These are phyloP conservation scores for Yamadazyma diddensiae DNA, from an alignment of 1,139 yeast species.

Conservation along the genomic window DNA sequence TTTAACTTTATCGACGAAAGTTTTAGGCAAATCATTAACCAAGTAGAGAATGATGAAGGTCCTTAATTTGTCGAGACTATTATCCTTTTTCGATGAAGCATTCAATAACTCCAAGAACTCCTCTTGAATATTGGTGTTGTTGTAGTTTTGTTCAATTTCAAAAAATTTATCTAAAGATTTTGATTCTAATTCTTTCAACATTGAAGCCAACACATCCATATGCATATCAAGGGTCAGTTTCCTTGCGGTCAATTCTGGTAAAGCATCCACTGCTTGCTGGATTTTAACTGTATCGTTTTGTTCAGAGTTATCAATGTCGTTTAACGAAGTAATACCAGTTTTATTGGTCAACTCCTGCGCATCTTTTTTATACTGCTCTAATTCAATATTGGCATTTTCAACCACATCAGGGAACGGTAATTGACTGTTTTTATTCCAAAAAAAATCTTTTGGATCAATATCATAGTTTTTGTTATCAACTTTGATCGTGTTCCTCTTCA, in stretches of 20 bases:
- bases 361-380: conserved; percentile 77
- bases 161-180: conserved; percentile 86
- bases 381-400: conserved; percentile 85
- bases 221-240: conserved; percentile 92
- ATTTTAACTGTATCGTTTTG: conserved; percentile 64
- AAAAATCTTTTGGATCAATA: conserved; percentile 87
- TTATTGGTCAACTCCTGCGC: conserved; percentile 81
- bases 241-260: conserved; percentile 88
- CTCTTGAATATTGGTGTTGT: conserved; percentile 57
- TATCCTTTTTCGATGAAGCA: conserved; percentile 49
- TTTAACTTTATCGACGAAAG: conserved; percentile 67
- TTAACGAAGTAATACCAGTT: conserved; percentile 69
- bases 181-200: conserved; percentile 78
- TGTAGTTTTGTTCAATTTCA: conserved; percentile 82
- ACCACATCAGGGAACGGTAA: conserved; percentile 98
- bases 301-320: conserved; percentile 62
- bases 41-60: conserved; percentile 75
- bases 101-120: conserved; percentile 58
- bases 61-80: conserved; percentile 77
- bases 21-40: conserved; percentile 55
- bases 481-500: conserved; percentile 69
- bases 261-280: conserved; percentile 84
- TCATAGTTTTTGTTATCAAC: conserved; percentile 62
- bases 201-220: conserved; percentile 88
- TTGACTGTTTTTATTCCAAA: conserved; percentile 82